phyloP scores from a whole-genome alignment of 2,329 filamentous ascomycete genomes.

The Ascosphaera apis region DNA sequence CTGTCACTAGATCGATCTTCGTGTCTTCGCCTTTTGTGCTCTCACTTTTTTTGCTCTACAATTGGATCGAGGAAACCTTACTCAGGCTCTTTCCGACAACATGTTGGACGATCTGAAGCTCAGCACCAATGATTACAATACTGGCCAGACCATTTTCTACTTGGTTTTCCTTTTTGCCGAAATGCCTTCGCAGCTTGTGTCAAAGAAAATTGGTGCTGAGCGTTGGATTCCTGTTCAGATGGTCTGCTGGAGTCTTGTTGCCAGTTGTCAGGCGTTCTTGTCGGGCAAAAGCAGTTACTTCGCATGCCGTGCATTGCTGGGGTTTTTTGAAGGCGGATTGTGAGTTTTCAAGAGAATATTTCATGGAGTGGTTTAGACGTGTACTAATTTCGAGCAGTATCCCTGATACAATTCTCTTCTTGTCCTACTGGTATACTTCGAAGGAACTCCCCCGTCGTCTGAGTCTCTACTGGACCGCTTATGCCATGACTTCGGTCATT shows the following conservation, averaged over 20 bases:
- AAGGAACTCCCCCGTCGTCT: constrained; percentile 44
- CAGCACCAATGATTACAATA: constrained; percentile 26
- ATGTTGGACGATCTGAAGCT: constrained; percentile 28
- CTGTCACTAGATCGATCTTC: constrained; percentile 16
- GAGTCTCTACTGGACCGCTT: constrained; percentile 47
- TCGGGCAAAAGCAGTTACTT: constrained; percentile 22
- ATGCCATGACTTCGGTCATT: constrained; percentile 24
- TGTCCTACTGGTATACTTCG: constrained; percentile 55
- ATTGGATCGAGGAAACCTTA: constrained; percentile 38
- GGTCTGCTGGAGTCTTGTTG: constrained; percentile 31
- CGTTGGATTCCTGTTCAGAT: constrained; percentile 38
- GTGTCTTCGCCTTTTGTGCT: constrained; percentile 23
- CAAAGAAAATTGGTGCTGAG: constrained; percentile 34
- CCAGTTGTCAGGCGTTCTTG: constrained; percentile 27
- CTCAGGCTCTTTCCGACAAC: constrained; percentile 37
- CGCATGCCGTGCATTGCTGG: constrained; percentile 23
- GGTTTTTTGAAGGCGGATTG: constrained; percentile 31
- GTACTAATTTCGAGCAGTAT: constrained; percentile 11
- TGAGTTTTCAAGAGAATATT: no score
- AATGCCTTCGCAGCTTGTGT: constrained; percentile 37
- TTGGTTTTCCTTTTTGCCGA: constrained; percentile 24
- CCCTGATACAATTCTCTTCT: constrained; percentile 27
- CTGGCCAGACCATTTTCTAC: constrained; percentile 19
- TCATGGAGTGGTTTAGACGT: constrained; percentile 1
- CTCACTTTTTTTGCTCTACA: constrained; percentile 42